A percentile compares a stretch with the other conserved stretches of the same genome.
Conservation (phyloP, 108 stramenopile genomes). For the Cyclotella kingstonii region DNA sequence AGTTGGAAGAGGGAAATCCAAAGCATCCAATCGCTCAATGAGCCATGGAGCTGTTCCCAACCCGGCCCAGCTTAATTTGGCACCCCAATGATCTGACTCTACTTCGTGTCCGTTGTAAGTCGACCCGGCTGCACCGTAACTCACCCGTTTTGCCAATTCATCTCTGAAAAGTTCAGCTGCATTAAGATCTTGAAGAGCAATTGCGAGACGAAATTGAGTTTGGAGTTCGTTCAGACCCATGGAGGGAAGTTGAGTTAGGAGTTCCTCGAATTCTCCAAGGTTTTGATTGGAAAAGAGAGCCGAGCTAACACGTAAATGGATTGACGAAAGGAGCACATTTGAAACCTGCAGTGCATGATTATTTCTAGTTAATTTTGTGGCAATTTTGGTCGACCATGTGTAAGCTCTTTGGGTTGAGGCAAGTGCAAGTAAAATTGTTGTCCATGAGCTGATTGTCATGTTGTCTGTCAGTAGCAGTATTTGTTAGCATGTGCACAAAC, state of each 20-base stretch:
- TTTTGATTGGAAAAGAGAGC: background rate
- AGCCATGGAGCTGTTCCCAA: constrained; percentile 84
- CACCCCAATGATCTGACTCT: constrained; percentile 27
- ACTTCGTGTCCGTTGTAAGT: constrained; percentile 39
- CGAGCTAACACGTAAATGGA: background rate
- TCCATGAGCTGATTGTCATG: too few species aligned
- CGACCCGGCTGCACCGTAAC: constrained; percentile 26
- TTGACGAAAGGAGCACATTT: background rate
- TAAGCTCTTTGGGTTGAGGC: too few species aligned
- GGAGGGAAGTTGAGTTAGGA: constrained; percentile 26
- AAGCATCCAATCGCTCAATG: constrained; percentile 61
- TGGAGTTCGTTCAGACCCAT: constrained; percentile 87
- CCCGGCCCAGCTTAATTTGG: constrained; percentile 67
- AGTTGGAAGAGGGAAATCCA: constrained; percentile 78
- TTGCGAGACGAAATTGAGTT: constrained; percentile 73
- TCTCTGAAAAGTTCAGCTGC: constrained; percentile 63
- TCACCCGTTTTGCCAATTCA: constrained; percentile 56
- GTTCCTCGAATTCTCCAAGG: constrained; percentile 10
- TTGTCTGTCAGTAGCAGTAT: too few species aligned
- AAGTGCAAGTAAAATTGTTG: too few species aligned
- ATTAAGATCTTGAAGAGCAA: constrained; percentile 56
- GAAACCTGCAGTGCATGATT: too few species aligned
- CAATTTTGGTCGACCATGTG: too few species aligned
- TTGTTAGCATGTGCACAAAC: too few species aligned
- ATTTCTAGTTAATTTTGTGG: too few species aligned